Conservation (phyloP, 768 basidiomycete genomes). For the Tulasnella sp. region DNA sequence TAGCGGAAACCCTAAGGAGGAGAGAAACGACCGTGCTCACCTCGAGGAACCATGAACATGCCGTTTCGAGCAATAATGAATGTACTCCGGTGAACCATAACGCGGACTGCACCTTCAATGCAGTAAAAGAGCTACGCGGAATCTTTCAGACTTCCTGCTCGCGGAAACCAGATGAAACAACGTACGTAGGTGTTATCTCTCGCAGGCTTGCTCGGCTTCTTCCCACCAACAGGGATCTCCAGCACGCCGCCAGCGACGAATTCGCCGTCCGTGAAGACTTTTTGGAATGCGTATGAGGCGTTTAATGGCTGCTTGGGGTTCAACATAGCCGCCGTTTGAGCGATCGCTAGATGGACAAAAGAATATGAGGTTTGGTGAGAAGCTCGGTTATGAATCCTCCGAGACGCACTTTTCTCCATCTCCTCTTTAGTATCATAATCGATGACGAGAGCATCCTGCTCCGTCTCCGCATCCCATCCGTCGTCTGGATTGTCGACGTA, state of each 20-base stretch:
- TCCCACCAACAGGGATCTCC: slow-evolving; percentile 68
- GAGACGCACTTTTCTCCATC: slow-evolving; percentile 61
- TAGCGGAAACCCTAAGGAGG: not conserved
- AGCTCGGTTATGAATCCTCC: no score
- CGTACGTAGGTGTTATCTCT: slow-evolving; percentile 92
- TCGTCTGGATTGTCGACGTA: slow-evolving; percentile 42
- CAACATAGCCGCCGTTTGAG: slow-evolving; percentile 68
- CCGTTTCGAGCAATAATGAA: slow-evolving; percentile 77
- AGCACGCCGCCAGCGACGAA: slow-evolving; percentile 90
- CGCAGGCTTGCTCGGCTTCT: slow-evolving; percentile 81
- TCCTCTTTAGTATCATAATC: slow-evolving; percentile 62
- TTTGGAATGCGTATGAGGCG: slow-evolving; percentile 78
- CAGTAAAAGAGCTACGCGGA: slow-evolving; percentile 66
- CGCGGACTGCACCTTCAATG: slow-evolving; percentile 82
- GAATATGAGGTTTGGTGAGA: not conserved
- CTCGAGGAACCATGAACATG: slow-evolving; percentile 87
- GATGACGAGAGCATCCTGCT: slow-evolving; percentile 59
- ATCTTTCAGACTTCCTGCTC: not conserved
- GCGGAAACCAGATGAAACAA: slow-evolving; percentile 26
- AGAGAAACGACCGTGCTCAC: slow-evolving; percentile 41
- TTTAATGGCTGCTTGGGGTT: slow-evolving; percentile 56
- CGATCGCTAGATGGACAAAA: slow-evolving; percentile 54
- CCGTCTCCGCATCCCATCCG: slow-evolving; percentile 84
- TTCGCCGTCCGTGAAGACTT: slow-evolving; percentile 84
- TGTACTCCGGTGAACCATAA: slow-evolving; percentile 73